Evolutionary conservation across 2,329 filamentous ascomycete species (phyloP).

Genomic region (Thelonectria blattea): DNA sequence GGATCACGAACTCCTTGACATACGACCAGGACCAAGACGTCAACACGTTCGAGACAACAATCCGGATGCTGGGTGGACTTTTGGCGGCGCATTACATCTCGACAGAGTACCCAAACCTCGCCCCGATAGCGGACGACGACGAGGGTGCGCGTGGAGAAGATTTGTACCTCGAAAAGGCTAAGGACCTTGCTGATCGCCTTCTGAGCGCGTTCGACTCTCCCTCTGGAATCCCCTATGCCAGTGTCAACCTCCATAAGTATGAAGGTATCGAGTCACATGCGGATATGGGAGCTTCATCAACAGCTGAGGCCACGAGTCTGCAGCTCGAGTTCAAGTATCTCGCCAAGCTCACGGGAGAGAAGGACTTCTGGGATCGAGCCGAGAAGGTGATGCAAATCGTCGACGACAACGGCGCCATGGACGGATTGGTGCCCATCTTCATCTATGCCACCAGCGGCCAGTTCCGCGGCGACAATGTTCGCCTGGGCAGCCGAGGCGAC

Average conservation of each 20-base stretch:
- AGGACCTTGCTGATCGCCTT: slow-evolving; percentile 87
- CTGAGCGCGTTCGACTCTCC: slow-evolving; percentile 85
- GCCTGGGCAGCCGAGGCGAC: slow-evolving; percentile 90
- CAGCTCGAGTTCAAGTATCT: slow-evolving; percentile 98
- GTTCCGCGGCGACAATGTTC: slow-evolving; percentile 85
- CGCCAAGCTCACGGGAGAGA: slow-evolving; percentile 91
- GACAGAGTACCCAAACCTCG: slow-evolving; percentile 78
- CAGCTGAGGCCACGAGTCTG: slow-evolving; percentile 88
- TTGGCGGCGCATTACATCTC: slow-evolving; percentile 96
- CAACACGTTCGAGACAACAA: slow-evolving; percentile 97
- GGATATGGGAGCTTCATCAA: slow-evolving; percentile 88
- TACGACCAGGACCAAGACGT: slow-evolving; percentile 96
- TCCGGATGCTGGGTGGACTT: slow-evolving; percentile 93
- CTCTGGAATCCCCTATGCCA: slow-evolving; percentile 88
- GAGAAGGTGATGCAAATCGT: slow-evolving; percentile 93
- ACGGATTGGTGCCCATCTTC: slow-evolving; percentile 91
- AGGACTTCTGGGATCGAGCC: slow-evolving; percentile 87
- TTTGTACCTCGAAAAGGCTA: slow-evolving; percentile 93
- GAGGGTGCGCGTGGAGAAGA: slow-evolving; percentile 80
- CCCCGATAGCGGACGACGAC: slow-evolving; percentile 74
- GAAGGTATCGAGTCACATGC: slow-evolving; percentile 81
- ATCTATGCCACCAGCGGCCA: slow-evolving; percentile 79
- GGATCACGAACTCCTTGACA: slow-evolving; percentile 80
- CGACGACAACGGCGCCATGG: slow-evolving; percentile 78
- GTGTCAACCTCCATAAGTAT: slow-evolving; percentile 81